These are phyloP conservation scores for Venturia carpophila DNA, from an alignment of 2,329 filamentous ascomycete species.

Conservation along the genomic window DNA sequence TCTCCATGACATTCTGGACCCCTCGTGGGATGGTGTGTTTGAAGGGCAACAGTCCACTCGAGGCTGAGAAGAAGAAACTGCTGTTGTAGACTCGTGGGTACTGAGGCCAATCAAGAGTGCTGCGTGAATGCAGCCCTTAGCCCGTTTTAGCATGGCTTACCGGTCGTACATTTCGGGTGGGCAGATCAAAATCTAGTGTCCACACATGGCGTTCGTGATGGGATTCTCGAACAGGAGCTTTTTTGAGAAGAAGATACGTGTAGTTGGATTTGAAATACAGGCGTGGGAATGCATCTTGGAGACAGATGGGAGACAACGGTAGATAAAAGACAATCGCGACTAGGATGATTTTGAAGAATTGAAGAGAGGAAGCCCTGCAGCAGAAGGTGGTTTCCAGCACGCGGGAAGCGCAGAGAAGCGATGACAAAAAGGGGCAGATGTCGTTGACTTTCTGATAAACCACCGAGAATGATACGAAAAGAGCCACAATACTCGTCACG, in stretches of 20 bases:
- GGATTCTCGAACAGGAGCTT: not conserved
- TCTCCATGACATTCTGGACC: not conserved
- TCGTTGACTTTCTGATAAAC: not conserved
- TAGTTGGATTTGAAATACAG: too few species aligned
- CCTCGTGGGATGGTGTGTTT: not conserved
- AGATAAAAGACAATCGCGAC: not conserved
- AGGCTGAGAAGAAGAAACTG: not conserved
- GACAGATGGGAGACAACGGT: not conserved
- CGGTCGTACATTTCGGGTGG: not conserved
- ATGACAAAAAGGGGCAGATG: not conserved
- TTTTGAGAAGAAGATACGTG: too few species aligned
- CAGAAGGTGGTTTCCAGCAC: too few species aligned
- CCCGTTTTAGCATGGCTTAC: not conserved
- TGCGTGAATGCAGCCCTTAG: not conserved
- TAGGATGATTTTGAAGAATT: not conserved
- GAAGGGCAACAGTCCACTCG: not conserved
- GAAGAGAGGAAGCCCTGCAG: too few species aligned
- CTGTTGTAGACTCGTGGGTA: not conserved
- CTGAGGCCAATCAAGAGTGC: not conserved
- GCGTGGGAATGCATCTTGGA: not conserved
- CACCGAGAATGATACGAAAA: constrained; percentile 10
- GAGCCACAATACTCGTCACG: not conserved
- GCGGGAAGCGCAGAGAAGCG: not conserved
- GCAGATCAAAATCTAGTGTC: not conserved
- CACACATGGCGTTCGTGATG: not conserved